Base-by-base conservation (phyloP, 257 asterid genomes). In the Pogostemon cablin region DNA sequence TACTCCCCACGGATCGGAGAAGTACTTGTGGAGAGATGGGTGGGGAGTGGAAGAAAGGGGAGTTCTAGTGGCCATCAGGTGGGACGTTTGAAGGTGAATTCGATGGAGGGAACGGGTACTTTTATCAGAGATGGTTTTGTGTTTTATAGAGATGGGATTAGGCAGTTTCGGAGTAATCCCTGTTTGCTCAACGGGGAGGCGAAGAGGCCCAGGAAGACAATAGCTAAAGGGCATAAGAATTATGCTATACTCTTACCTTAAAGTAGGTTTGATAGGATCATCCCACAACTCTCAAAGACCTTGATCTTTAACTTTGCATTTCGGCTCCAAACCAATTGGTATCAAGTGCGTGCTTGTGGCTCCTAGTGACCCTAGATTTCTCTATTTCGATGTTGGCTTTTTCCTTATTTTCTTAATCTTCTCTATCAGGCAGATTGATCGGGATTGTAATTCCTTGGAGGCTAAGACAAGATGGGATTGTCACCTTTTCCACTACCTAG, bases 31-130 rank as follows among this genome's bases (percentile, higher is more conserved):
- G 99, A 82, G 48, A 34, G 99, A 95, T 65, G 97, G 97, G 55
- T 92, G 98, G 99, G 4, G 96, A 88, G 59, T 95, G 99, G 99
- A 91, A 85, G 81, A 86, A 86, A 76, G 99, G 99, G 1, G 89
- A 81, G 74, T 85, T 95, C 53, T 95, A 98, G 0, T 95, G 99
- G 99, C 97, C 99, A 2, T 91, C 97, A 0, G 98, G 99, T 1
- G 98, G 98, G 15, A 88, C 90, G 7, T 95, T 81, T 53, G 95
- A 85, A 58, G 99, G 99, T 0, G 95, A 95, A 44, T 95, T 95
- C 75, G 55, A 93, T 93, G 97, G 99, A 93, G 52, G 99, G 99
- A 0, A 68, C 72, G 0, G 99, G 99, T 11, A 86, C 93, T 0
- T 91, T 89, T 74, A 86, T 91, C 40, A 72, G 89, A 56, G 91